Evolutionary conservation across 2,329 filamentous ascomycete species (phyloP).

Genomic region (Ophiostoma fasciatum): DNA sequence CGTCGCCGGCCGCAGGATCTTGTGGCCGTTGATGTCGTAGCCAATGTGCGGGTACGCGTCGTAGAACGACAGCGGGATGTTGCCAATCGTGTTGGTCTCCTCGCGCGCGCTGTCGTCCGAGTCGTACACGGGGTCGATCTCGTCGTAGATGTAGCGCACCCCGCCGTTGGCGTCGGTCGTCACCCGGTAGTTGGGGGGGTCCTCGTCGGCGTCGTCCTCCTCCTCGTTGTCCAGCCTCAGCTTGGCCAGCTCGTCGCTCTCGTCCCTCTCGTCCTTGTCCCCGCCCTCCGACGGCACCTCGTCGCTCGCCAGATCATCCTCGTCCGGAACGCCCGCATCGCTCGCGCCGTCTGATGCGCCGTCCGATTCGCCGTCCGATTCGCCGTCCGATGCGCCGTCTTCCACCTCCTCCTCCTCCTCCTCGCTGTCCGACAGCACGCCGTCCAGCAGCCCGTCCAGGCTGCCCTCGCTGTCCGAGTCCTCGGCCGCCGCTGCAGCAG

Average conservation of each 20-base stretch:
- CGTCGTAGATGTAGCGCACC: conserved; percentile 78
- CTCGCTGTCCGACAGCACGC: conserved; percentile 40
- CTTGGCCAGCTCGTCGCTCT: conserved; percentile 23
- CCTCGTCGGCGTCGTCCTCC: conserved; percentile 24
- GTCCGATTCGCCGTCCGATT: conserved; percentile 32
- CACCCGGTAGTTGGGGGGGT: conserved; percentile 35
- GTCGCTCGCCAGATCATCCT: conserved; percentile 26
- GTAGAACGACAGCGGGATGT: conserved; percentile 91
- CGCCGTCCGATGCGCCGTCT: conserved; percentile 23
- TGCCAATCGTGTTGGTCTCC: conserved; percentile 78
- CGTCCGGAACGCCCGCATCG: conserved; percentile 22
- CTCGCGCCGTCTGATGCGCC: conserved; percentile 23
- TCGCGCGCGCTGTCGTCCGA: conserved; percentile 78
- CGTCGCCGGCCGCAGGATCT: conserved; percentile 88
- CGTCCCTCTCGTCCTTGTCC: conserved; percentile 22
- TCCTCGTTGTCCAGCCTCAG: conserved; percentile 19
- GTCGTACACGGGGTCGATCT: conserved; percentile 89
- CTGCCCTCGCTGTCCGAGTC: conserved; percentile 46
- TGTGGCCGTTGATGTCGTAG: conserved; percentile 97
- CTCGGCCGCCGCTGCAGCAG: conserved; percentile 30
- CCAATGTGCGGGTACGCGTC: conserved; percentile 97
- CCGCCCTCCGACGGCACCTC: conserved; percentile 26
- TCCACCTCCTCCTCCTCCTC: conserved; percentile 41
- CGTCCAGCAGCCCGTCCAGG: conserved; percentile 35
- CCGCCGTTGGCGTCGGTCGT: conserved; percentile 81